phyloP scores from a whole-genome alignment of 257 asterid species.

The Solanum habrochaites region DNA sequence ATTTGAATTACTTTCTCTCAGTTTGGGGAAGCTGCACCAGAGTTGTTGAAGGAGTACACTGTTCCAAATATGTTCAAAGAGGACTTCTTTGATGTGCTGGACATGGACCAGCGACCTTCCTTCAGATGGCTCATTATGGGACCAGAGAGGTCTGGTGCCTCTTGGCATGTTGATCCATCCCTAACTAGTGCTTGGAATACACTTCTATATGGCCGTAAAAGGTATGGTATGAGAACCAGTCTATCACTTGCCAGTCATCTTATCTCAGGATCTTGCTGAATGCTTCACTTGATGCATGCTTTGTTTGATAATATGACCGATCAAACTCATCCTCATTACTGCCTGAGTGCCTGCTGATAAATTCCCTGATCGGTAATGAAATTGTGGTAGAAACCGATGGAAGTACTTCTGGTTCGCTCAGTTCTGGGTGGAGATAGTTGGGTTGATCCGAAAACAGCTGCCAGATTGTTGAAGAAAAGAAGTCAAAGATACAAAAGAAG shows the following conservation, averaged over 20 bases:
- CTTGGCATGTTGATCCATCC: conserved; percentile 99
- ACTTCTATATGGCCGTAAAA: conserved; percentile 92
- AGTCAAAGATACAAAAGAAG: neutral
- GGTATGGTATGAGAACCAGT: conserved; percentile 26
- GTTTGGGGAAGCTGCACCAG: conserved; percentile 88
- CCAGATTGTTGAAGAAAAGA: neutral
- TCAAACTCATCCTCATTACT: neutral
- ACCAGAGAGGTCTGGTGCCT: conserved; percentile 98
- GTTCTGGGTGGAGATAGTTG: neutral
- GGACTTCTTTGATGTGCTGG: conserved; percentile 87
- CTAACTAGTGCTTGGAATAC: conserved; percentile 99
- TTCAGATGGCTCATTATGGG: conserved; percentile 93
- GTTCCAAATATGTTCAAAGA: conserved; percentile 83
- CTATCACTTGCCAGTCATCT: neutral
- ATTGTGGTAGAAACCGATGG: neutral
- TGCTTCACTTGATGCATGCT: neutral
- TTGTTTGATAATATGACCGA: neutral
- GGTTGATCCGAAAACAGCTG: neutral
- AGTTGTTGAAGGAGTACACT: conserved; percentile 61
- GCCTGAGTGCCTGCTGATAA: neutral
- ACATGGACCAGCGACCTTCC: conserved; percentile 73
- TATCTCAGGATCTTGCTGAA: neutral
- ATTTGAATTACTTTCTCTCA: conserved; percentile 18
- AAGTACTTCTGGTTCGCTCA: neutral
- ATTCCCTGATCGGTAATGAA: neutral